Evolutionary conservation across 768 basidiomycete species (phyloP).

Genomic region (Auriscalpium orientale): DNA sequence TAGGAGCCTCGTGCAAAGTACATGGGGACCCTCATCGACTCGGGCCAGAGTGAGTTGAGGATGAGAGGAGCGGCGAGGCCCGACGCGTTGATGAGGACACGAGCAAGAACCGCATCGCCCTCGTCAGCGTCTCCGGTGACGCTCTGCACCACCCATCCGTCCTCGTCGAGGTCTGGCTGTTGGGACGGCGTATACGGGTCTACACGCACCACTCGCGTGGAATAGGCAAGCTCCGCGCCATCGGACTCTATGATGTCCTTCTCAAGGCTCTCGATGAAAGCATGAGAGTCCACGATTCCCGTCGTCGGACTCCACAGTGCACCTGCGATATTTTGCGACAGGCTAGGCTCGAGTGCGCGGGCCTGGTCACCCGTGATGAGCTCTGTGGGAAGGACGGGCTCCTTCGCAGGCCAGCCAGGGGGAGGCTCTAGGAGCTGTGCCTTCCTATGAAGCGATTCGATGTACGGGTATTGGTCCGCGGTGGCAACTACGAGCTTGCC

Average conservation of each 20-base stretch:
- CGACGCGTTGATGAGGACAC: constrained; percentile 74
- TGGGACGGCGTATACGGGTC: constrained; percentile 45
- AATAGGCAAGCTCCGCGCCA: constrained; percentile 62
- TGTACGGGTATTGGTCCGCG: constrained; percentile 56
- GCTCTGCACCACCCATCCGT: constrained; percentile 87
- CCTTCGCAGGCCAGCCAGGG: constrained; percentile 23
- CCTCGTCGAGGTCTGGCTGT: constrained; percentile 27
- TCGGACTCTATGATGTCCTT: constrained; percentile 70
- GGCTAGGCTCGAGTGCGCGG: constrained; percentile 70
- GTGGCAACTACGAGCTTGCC: constrained; percentile 90
- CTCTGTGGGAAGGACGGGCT: constrained; percentile 47
- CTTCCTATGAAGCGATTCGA: constrained; percentile 61
- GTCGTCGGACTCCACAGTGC: constrained; percentile 83
- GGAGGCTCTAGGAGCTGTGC: constrained; percentile 49
- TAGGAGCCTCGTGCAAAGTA: constrained; percentile 84
- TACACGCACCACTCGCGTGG: constrained; percentile 78
- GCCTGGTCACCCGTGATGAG: constrained; percentile 66
- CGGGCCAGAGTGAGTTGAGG: constrained; percentile 60
- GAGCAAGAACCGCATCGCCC: constrained; percentile 62
- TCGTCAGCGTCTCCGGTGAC: constrained; percentile 42
- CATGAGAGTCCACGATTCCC: constrained; percentile 86
- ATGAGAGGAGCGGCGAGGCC: constrained; percentile 69
- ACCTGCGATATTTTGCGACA: constrained; percentile 59
- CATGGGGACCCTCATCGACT: constrained; percentile 54
- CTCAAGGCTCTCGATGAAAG: constrained; percentile 77